A percentile compares a stretch with the other conserved stretches of the same genome.
These are phyloP conservation scores for Opeltia flavorubescens DNA, from an alignment of 495 filamentous ascomycete genomes.

Conservation along the genomic window DNA sequence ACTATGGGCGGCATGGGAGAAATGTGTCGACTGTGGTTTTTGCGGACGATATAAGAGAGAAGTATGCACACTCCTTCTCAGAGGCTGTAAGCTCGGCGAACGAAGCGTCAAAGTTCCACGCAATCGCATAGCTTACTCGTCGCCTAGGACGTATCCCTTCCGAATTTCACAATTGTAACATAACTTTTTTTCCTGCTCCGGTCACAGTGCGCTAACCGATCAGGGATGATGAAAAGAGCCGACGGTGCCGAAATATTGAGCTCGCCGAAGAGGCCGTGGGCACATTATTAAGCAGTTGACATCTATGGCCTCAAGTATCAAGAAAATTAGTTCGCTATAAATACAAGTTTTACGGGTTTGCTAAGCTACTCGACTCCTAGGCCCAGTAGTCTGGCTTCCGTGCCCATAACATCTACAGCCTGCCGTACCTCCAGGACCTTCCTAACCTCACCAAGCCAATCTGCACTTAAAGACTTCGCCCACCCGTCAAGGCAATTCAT, in stretches of 20 bases:
- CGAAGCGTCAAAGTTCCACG: constrained; percentile 16
- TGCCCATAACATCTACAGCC: constrained; percentile 65
- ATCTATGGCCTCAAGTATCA: too few relatives aligned
- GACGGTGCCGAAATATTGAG: too few relatives aligned
- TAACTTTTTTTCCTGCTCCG: too few relatives aligned
- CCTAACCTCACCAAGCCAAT: constrained; percentile 83
- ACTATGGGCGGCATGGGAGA: constrained; percentile 6
- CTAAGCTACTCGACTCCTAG: constrained; percentile 1
- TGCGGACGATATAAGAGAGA: neutral
- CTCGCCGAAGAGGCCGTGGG: too few relatives aligned
- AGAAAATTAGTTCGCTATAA: too few relatives aligned
- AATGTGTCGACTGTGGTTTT: constrained; percentile 14
- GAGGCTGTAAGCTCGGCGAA: constrained; percentile 8
- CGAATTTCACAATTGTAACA: too few relatives aligned
- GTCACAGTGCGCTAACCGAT: too few relatives aligned
- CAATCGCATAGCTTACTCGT: constrained; percentile 22
- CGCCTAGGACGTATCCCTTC: too few relatives aligned
- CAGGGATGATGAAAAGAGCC: too few relatives aligned
- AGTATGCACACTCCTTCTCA: constrained; percentile 3
- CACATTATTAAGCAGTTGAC: too few relatives aligned
- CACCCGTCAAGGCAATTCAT: constrained; percentile 86
- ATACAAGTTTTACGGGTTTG: too few relatives aligned
- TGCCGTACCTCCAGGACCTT: constrained; percentile 88
- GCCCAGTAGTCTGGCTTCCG: constrained; percentile 6
- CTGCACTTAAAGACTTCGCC: constrained; percentile 83